Evolutionary conservation across 306 rosid species (phyloP), one percentile per base, ranked within the genome.

Genomic region (Canavalia ensiformis): DNA sequence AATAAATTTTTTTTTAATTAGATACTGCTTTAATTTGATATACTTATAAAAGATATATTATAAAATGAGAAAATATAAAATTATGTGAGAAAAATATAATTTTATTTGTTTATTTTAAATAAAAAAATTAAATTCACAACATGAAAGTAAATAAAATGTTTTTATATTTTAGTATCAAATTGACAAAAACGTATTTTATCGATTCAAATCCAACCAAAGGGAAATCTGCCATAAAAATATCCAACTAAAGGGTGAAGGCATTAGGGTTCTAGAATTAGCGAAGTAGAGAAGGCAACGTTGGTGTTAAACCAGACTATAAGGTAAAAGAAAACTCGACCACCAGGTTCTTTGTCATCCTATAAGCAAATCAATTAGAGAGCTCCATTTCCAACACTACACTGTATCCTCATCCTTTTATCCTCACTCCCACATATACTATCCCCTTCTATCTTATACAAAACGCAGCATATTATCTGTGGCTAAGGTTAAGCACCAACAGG

Each of bases 371-470:
- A 58, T 45, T 45, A 33, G 37, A 58, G 72, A 42, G n/a, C 51
- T 57, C 13, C 71, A 67, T 25, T 75, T 54, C 44, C 66, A 37
- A 71, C 46, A 11, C 46, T 7, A 18, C 49, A 31, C 77, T 60
- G 74, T 52, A 28, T 8, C 91, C 88, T 77, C 89, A 78, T 83
- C 89, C 85, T 88, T 74, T 62, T 28, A 42, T 51, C 35, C 12
- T 41, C 29, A 12, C 28, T 31, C 0, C 69, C 6, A 30, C 10
- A 18, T 18, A 18, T 18, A 13, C 73, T 33, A 9, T 58, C 56
- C 64, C 13, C 29, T 56, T 37, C 60, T 75, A 44, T 47, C 25
- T 64, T 45, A 67, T 62, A 50, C 25, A 18, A 63, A 30, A 31
- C 62, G 51, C 51, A 35, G 55, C 34, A 82, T 18, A 18, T 18